Conservation (phyloP, 352 stramenopile species). For the Phytophthora agathidicida region DNA sequence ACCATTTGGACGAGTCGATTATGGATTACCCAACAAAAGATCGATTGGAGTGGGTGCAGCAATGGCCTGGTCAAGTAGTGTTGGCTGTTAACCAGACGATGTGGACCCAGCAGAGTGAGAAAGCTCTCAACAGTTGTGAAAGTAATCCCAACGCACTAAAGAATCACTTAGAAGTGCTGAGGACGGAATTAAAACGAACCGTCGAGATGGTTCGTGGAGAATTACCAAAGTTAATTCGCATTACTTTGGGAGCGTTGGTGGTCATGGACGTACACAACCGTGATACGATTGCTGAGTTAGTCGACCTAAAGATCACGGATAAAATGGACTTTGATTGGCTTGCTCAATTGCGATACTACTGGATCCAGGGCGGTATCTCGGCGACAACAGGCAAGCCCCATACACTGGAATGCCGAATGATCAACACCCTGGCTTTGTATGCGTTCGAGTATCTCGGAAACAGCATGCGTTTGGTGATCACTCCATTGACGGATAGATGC, state of each 20-base stretch:
- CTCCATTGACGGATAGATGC: conserved; percentile 91
- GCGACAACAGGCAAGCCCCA: conserved; percentile 89
- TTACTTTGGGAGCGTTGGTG: conserved; percentile 91
- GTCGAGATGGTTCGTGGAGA: conserved; percentile 93
- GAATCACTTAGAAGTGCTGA: conserved; percentile 69
- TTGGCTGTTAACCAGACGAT: conserved; percentile 93
- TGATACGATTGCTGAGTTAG: conserved; percentile 92
- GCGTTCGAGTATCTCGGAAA: conserved; percentile 94
- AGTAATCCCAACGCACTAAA: conserved; percentile 51
- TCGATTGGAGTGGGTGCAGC: conserved; percentile 90
- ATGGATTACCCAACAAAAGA: conserved; percentile 88
- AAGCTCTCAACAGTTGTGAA: conserved; percentile 46
- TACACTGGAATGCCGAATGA: conserved; percentile 90
- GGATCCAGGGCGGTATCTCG: conserved; percentile 79
- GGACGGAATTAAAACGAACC: conserved; percentile 84
- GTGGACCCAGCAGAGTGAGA: conserved; percentile 90
- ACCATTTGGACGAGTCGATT: conserved; percentile 85
- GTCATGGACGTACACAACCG: conserved; percentile 97
- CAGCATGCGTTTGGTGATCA: conserved; percentile 93
- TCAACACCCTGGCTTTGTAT: conserved; percentile 93
- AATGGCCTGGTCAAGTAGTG: conserved; percentile 94
- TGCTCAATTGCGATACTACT: conserved; percentile 94
- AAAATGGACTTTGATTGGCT: conserved; percentile 94
- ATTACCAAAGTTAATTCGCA: conserved; percentile 92
- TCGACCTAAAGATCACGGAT: conserved; percentile 76